A percentile compares a stretch with the other conserved stretches of the same genome.
Evolutionary conservation across 2,329 filamentous ascomycete species (phyloP).

Genomic region (Colletotrichum melonis): DNA sequence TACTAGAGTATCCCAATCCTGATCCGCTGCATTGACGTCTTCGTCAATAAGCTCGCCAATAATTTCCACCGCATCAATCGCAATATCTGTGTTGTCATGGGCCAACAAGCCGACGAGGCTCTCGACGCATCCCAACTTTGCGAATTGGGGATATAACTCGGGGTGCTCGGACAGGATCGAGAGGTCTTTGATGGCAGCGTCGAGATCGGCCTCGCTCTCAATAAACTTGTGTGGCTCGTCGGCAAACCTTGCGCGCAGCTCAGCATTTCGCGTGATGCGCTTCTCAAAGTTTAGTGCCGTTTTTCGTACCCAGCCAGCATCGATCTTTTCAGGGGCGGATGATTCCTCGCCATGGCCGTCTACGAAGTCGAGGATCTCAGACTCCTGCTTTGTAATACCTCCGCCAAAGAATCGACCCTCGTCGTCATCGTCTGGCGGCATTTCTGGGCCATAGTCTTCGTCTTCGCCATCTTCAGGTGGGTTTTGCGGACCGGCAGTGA

Average conservation of each 20-base stretch:
- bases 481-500: slow-evolving; percentile 61
- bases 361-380: slow-evolving; percentile 88
- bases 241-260: slow-evolving; percentile 88
- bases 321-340: slow-evolving; percentile 77
- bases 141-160: slow-evolving; percentile 84
- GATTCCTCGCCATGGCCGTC: slow-evolving; percentile 61
- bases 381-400: slow-evolving; percentile 84
- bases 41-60: slow-evolving; percentile 93
- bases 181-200: slow-evolving; percentile 86
- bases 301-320: slow-evolving; percentile 84
- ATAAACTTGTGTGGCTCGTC: slow-evolving; percentile 85
- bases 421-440: slow-evolving; percentile 79
- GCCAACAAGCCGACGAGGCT: slow-evolving; percentile 85
- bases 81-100: slow-evolving; percentile 97
- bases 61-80: slow-evolving; percentile 90
- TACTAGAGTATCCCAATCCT: slow-evolving; percentile 84
- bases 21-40: slow-evolving; percentile 83
- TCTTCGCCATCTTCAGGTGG: slow-evolving; percentile 61
- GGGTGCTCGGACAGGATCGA: slow-evolving; percentile 90
- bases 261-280: slow-evolving; percentile 89
- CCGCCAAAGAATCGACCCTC: slow-evolving; percentile 97
- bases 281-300: slow-evolving; percentile 88
- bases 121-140: slow-evolving; percentile 76
- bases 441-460: slow-evolving; percentile 42
- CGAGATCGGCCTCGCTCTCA: slow-evolving; percentile 86